Evolutionary conservation across 352 stramenopile species (phyloP).

Genomic region (Phytophthora brassicae): DNA sequence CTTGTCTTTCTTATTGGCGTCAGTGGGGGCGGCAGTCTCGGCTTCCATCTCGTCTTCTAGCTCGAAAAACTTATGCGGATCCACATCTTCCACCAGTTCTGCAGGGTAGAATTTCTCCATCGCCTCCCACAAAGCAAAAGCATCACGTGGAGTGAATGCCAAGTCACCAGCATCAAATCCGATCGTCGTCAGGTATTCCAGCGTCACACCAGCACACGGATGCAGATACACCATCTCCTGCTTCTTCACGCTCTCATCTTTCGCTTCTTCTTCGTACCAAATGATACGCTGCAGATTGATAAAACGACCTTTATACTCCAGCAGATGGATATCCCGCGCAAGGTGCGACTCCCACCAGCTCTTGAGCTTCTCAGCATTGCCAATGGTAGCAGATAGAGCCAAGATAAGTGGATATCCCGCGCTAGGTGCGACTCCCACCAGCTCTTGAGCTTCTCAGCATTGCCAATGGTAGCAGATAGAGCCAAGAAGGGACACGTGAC

Average conservation of each 20-base stretch:
- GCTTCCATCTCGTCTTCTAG: conserved; percentile 44
- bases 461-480: conserved; percentile 98
- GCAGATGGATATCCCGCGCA: conserved; percentile 83
- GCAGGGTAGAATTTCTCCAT: conserved; percentile 75
- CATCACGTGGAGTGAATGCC: conserved; percentile 96
- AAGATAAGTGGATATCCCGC: conserved; percentile 92
- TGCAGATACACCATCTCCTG: conserved; percentile 80
- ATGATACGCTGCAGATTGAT: conserved; percentile 99
- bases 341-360: conserved; percentile 95
- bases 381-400: conserved; percentile 98
- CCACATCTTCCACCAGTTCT: conserved; percentile 89
- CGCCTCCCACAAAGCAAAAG: conserved; percentile 94
- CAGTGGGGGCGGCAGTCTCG: conserved; percentile 8
- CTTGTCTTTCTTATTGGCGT: conserved; percentile 56
- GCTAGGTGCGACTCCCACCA: conserved; percentile 94
- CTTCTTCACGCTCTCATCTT: conserved; percentile 41
- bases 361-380: conserved; percentile 93
- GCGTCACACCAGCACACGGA: conserved; percentile 79
- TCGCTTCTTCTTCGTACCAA: conserved; percentile 69
- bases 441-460: conserved; percentile 91
- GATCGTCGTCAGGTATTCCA: conserved; percentile 84
- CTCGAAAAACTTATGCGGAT: conserved; percentile 95
- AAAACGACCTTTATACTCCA: conserved; percentile 97
- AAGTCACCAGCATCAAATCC: conserved; percentile 83
- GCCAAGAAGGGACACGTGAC: conserved; percentile 96